Percentiles rank a stretch among this genome's conserved stretches.
Evolutionary conservation across 2,329 filamentous ascomycete species (phyloP).

Genomic region (Hypomyces rosellus): DNA sequence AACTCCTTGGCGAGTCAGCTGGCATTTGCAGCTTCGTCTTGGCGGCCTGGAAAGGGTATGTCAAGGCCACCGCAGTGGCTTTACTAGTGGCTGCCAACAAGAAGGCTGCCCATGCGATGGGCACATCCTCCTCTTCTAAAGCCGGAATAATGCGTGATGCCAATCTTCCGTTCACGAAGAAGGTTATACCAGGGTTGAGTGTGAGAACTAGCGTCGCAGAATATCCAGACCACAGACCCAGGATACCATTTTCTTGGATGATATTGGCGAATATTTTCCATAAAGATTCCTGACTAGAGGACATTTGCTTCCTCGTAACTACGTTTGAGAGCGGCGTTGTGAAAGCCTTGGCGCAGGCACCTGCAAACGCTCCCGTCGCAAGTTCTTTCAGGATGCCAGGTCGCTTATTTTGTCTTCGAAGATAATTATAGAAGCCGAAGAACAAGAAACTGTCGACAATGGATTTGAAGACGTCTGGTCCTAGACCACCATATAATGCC

Average conservation of each 20-base stretch:
- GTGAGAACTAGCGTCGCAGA: conserved; percentile 73
- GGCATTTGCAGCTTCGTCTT: conserved; percentile 70
- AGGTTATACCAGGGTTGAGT: conserved; percentile 80
- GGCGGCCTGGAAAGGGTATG: conserved; percentile 82
- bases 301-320: conserved; percentile 74
- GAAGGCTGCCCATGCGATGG: conserved; percentile 35
- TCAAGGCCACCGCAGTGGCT: conserved; percentile 65
- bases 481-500: conserved; percentile 64
- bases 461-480: conserved; percentile 59
- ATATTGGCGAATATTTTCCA: conserved; percentile 59
- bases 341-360: conserved; percentile 66
- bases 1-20: conserved; percentile 19
- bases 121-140: conserved; percentile 36
- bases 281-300: conserved; percentile 40
- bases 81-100: conserved; percentile 69
- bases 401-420: conserved; percentile 33
- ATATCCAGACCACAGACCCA: conserved; percentile 84
- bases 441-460: conserved; percentile 76
- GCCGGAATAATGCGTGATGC: conserved; percentile 51
- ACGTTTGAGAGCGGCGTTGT: conserved; percentile 79
- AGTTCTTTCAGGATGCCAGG: conserved; percentile 67
- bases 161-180: conserved; percentile 71
- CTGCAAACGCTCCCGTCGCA: conserved; percentile 64
- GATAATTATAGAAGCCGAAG: conserved; percentile 69
- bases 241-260: conserved; percentile 59